Conservation (phyloP, 2,329 filamentous ascomycete species). For the Raffaelea deltoideospora region DNA sequence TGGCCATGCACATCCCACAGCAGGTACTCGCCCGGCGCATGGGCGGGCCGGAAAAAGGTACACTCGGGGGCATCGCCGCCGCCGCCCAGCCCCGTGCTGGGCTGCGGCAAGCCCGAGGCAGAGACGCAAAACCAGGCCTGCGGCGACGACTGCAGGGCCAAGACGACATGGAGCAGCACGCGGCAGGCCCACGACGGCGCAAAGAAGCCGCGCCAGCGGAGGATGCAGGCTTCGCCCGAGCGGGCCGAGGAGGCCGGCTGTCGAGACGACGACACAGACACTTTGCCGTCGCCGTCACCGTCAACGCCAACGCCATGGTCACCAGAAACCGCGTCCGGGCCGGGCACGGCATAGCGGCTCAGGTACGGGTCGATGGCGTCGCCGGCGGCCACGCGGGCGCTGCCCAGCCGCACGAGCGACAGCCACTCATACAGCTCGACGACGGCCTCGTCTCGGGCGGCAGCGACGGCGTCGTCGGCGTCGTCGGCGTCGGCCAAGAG, state of each 20-base stretch:
- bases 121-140: constrained; percentile 40
- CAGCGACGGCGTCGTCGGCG: constrained; percentile 28
- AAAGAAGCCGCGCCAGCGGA: constrained; percentile 47
- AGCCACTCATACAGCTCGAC: constrained; percentile 61
- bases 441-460: constrained; percentile 50
- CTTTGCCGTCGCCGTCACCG: too few relatives aligned
- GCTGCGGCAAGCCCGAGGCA: constrained; percentile 33
- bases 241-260: neutral
- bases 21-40: constrained; percentile 35
- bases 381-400: constrained; percentile 40
- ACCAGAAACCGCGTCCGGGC: too few relatives aligned
- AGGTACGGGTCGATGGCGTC: constrained; percentile 56
- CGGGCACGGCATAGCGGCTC: constrained; percentile 49
- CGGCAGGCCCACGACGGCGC: constrained; percentile 35
- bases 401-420: constrained; percentile 48
- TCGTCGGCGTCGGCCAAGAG: constrained; percentile 19
- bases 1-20: constrained; percentile 42
- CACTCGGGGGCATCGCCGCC: constrained; percentile 31
- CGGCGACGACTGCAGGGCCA: constrained; percentile 24
- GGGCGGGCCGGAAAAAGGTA: constrained; percentile 36
- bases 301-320: too few relatives aligned
- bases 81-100: constrained; percentile 27
- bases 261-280: too few relatives aligned
- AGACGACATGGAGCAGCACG: constrained; percentile 29
- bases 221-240: constrained; percentile 23